phyloP scores from a whole-genome alignment of 768 basidiomycete genomes.

The Clathrus columnatus region DNA sequence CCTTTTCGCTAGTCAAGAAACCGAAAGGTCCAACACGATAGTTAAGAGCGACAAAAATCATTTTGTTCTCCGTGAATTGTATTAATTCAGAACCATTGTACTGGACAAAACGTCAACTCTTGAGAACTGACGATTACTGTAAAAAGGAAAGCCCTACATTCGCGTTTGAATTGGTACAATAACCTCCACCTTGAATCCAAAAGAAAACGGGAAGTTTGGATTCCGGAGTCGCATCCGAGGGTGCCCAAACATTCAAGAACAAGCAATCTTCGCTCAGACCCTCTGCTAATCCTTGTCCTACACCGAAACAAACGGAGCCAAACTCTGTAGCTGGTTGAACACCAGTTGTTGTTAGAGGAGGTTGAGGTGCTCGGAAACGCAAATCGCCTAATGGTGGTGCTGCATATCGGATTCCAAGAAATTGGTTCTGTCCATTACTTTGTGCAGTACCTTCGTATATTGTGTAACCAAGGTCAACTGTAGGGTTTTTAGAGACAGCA shows the following conservation, averaged over 20 bases:
- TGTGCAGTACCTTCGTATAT: conserved; percentile 8
- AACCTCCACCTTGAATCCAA: conserved; percentile 15
- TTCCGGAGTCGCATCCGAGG: conserved; percentile 5
- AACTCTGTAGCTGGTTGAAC: conserved; percentile 6
- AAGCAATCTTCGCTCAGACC: conserved; percentile 11
- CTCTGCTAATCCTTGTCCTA: neutral
- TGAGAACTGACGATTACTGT: neutral
- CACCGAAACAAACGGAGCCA: conserved; percentile 1
- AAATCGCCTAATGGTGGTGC: conserved; percentile 42
- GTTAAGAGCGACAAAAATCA: conserved; percentile 13
- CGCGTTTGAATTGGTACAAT: conserved; percentile 3
- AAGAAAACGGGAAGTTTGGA: conserved; percentile 14
- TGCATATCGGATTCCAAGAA: conserved; percentile 41
- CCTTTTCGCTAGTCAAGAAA: conserved; percentile 24
- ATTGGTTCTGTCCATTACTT: conserved; percentile 9
- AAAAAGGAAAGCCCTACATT: conserved; percentile 2
- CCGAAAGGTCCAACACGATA: conserved; percentile 16
- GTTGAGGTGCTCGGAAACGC: conserved; percentile 33
- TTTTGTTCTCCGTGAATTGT: conserved; percentile 9
- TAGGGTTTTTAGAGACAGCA: neutral
- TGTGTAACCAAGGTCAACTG: conserved; percentile 4
- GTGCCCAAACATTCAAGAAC: conserved; percentile 13
- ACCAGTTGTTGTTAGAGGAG: neutral
- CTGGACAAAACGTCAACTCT: neutral
- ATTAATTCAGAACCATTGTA: conserved; percentile 13